Evolutionary conservation across 805 yeast species (phyloP).

Genomic region (Monosporozyma siamensis): DNA sequence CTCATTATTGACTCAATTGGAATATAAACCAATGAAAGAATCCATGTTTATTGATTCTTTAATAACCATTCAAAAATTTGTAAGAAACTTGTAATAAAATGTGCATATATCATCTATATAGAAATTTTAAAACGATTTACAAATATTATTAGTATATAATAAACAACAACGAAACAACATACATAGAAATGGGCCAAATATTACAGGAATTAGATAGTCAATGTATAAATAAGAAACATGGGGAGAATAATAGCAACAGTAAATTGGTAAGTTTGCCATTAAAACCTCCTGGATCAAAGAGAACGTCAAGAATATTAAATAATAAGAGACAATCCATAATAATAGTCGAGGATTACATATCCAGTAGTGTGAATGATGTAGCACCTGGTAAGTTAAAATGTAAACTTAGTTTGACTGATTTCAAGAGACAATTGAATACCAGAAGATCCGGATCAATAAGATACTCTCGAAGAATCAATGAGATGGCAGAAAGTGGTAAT

Average conservation of each 20-base stretch:
- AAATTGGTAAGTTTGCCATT: background rate
- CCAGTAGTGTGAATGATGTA: too few relatives aligned
- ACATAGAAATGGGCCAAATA: background rate
- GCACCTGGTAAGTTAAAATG: background rate
- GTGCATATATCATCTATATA: too few relatives aligned
- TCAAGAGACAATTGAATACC: background rate
- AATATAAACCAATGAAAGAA: background rate
- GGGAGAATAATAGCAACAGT: background rate
- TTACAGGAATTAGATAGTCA: background rate
- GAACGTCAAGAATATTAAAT: background rate
- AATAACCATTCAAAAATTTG: constrained; percentile 1
- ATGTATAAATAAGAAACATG: background rate
- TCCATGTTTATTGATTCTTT: background rate
- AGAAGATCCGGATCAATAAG: background rate
- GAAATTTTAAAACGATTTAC: too few relatives aligned
- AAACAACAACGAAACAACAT: too few relatives aligned
- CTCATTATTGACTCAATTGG: background rate
- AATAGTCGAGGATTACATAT: background rate
- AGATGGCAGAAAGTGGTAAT: background rate
- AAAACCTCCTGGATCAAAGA: background rate
- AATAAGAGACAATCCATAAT: background rate
- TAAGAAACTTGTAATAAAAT: constrained; percentile 4
- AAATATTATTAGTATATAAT: too few relatives aligned
- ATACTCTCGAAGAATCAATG: too few relatives aligned
- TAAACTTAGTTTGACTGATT: background rate